Percentiles rank a stretch among this genome's conserved stretches.
Evolutionary conservation across 1,284 basidiomycete genomes (phyloP).

Genomic region (Anthracocystis walkeri): DNA sequence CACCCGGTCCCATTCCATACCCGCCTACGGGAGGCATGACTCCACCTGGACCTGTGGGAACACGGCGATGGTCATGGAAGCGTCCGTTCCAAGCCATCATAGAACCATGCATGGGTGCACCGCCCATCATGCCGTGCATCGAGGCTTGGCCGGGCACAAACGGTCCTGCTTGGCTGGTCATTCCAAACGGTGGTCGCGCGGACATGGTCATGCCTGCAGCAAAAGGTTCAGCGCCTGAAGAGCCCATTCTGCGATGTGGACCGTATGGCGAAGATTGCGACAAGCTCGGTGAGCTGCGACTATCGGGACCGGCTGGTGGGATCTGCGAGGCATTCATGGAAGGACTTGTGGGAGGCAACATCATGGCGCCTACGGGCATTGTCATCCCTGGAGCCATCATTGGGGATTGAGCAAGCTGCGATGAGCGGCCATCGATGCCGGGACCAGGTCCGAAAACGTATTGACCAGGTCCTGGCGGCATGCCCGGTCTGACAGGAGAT

Average conservation of each 20-base stretch:
- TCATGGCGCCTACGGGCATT: slow-evolving; percentile 21
- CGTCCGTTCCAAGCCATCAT: slow-evolving; percentile 42
- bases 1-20: slow-evolving; percentile 14
- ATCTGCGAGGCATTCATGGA: slow-evolving; percentile 23
- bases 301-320: slow-evolving; percentile 13
- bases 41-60: slow-evolving; percentile 47
- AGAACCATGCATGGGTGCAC: slow-evolving; percentile 23
- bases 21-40: slow-evolving; percentile 40
- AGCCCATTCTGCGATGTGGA: slow-evolving; percentile 32
- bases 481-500: slow-evolving; percentile 22
- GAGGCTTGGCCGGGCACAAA: slow-evolving; percentile 31
- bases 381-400: slow-evolving; percentile 49
- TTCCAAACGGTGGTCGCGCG: slow-evolving; percentile 30
- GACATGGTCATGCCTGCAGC: slow-evolving; percentile 33
- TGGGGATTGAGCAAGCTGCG: slow-evolving; percentile 38
- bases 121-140: slow-evolving; percentile 36
- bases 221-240: slow-evolving; percentile 24
- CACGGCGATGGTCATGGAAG: slow-evolving; percentile 46
- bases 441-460: slow-evolving; percentile 24
- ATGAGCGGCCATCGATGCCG: slow-evolving; percentile 21
- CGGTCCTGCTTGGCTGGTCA: slow-evolving; percentile 32
- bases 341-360: slow-evolving; percentile 42
- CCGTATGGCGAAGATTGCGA: slow-evolving; percentile 33
- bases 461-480: slow-evolving; percentile 32
- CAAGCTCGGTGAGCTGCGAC: slow-evolving; percentile 31